Conservation (phyloP, 805 yeast species). For the Saturnispora halmiae region DNA sequence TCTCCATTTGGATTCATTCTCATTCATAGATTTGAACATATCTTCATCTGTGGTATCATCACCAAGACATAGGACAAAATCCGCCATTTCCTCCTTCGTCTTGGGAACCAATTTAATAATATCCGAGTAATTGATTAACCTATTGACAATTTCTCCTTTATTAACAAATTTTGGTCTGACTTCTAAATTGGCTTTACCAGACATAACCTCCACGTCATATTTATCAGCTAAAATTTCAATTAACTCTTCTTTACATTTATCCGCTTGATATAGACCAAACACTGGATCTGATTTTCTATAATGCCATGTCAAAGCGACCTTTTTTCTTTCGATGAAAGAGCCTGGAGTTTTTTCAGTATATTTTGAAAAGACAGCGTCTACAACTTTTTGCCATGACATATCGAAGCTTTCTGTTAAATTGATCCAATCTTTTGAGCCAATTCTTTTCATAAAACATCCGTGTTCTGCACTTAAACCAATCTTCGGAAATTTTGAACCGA, state of each 20-base stretch:
- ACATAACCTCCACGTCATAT: constrained; percentile 89
- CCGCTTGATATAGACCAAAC: constrained; percentile 80
- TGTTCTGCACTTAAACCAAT: constrained; percentile 94
- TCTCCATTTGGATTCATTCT: constrained; percentile 49
- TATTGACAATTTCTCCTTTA: constrained; percentile 91
- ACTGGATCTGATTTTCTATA: constrained; percentile 93
- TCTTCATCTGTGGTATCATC: constrained; percentile 98
- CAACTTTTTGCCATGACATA: constrained; percentile 92
- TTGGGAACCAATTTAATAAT: constrained; percentile 32
- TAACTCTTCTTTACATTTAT: constrained; percentile 58
- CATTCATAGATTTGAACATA: constrained; percentile 76
- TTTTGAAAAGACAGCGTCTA: constrained; percentile 58
- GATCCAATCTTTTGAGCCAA: constrained; percentile 62
- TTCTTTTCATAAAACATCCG: constrained; percentile 85
- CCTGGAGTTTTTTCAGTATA: constrained; percentile 91
- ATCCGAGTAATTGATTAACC: constrained; percentile 59
- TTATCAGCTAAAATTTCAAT: constrained; percentile 41
- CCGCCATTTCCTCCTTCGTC: constrained; percentile 47
- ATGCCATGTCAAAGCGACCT: constrained; percentile 97
- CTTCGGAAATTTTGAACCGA: constrained; percentile 53
- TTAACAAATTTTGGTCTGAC: constrained; percentile 93
- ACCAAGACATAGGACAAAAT: constrained; percentile 82
- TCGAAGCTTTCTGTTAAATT: constrained; percentile 76
- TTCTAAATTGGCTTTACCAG: constrained; percentile 94
- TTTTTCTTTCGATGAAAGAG: constrained; percentile 73